Evolutionary conservation across 305 asterid species (phyloP), one percentile per base, ranked within the genome.

Genomic region (Fraxinus dipetala): DNA sequence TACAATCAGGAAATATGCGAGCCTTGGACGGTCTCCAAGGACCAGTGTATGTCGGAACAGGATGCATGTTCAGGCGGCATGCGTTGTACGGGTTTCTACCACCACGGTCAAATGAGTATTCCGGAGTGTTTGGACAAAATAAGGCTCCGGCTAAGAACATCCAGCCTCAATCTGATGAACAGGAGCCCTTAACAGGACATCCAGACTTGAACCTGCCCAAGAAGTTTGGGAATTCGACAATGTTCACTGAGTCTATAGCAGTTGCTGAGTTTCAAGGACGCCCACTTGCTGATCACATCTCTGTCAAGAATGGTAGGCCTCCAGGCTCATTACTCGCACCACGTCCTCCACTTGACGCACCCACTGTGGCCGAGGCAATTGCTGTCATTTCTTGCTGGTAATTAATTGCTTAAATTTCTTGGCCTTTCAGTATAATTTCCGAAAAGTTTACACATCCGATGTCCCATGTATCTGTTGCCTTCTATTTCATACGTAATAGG

Each of bases 371-470:
- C 3, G 99, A 94, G 90, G 98, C 99, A 4, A 94, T 96, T 82
- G 98, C 98, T 14, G 99, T 96, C 84, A 86, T 94, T 85, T 94
- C 98, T 13, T 96, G 99, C 90, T 96, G 98, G 99, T 95, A 92
- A 83, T 18, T 65, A 6, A 5, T 22, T 45, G 3, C 26, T 31
- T 70, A 7, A 56, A 26, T 77, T 3, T 22, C 38, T 10, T 78
- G 6, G 26, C 13, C 59, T 45, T 32, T n/a, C 4, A 56, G 10
- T 34, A 8, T 31, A 34, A 7, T 7, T 34, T 13, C 43, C 7
- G 43, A 36, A 36, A 36, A 36, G 43, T 40, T 40, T 40, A 40
- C 13, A 40, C 48, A 9, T 40, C 48, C 48, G 14, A 40, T 9
- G 14, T 40, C 48, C 3, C 14, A 9, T 40, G 14, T 40, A 40